Conservation (phyloP, 2,329 filamentous ascomycete genomes). For the Trichoderma sp. region DNA sequence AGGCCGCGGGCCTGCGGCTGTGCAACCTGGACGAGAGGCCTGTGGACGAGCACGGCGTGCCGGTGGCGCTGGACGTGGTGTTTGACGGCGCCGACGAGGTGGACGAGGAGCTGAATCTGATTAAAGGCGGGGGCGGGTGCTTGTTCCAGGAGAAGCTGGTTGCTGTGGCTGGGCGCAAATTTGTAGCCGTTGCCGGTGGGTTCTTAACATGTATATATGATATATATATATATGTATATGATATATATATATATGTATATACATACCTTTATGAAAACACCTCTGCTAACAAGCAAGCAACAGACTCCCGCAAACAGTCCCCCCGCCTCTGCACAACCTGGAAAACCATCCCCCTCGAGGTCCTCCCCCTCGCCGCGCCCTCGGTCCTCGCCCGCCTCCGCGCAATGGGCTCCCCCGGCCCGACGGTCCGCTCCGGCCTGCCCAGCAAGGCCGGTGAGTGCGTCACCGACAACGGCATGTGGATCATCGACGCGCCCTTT, state of each 20-base stretch:
- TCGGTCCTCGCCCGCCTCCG: slow-evolving; percentile 73
- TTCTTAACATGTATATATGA: slow-evolving; percentile 26
- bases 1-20: slow-evolving; percentile 73
- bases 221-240: background rate
- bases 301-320: slow-evolving; percentile 89
- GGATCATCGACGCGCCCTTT: slow-evolving; percentile 93
- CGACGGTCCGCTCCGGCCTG: slow-evolving; percentile 70
- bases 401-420: slow-evolving; percentile 70
- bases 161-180: slow-evolving; percentile 78
- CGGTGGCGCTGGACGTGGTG: slow-evolving; percentile 73
- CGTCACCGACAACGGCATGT: slow-evolving; percentile 59
- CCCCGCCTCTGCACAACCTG: slow-evolving; percentile 72
- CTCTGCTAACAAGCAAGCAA: background rate
- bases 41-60: slow-evolving; percentile 38
- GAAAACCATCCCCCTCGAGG: slow-evolving; percentile 89
- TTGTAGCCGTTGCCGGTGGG: slow-evolving; percentile 81
- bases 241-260: no score
- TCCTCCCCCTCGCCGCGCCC: slow-evolving; percentile 79
- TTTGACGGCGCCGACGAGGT: slow-evolving; percentile 98
- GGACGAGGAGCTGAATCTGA: slow-evolving; percentile 90
- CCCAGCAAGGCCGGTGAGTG: slow-evolving; percentile 81
- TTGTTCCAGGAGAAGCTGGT: slow-evolving; percentile 98
- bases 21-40: slow-evolving; percentile 77
- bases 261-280: no score
- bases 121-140: slow-evolving; percentile 97